A percentile compares a stretch with the other conserved stretches of the same genome.
Conservation (phyloP, 2,329 filamentous ascomycete species). For the Cyanodermella asteris region DNA sequence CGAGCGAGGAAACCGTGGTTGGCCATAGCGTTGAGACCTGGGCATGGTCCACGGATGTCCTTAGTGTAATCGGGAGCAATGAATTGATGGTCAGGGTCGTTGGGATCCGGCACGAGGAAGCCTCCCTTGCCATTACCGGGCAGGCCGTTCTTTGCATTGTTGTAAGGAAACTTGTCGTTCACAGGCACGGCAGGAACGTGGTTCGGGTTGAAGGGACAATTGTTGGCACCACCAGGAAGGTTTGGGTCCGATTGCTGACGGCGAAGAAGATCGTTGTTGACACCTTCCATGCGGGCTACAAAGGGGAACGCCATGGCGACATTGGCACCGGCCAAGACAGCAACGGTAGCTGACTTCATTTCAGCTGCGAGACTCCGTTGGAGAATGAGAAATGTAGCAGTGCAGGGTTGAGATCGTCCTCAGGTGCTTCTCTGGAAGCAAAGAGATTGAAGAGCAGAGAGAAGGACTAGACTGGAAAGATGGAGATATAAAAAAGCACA, state of each 20-base stretch:
- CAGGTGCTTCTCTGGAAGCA: no score
- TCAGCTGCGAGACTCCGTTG: no score
- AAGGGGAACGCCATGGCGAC: conserved; percentile 16
- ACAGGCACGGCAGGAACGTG: conserved; percentile 17
- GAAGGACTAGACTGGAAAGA: no score
- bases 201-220: conserved; percentile 19
- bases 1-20: conserved; percentile 22
- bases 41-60: conserved; percentile 22
- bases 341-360: no score
- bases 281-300: conserved; percentile 15
- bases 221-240: no score
- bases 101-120: conserved; percentile 21
- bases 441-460: no score
- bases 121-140: conserved; percentile 21
- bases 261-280: conserved; percentile 15
- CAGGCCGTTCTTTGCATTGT: conserved; percentile 19
- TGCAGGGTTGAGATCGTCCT: no score
- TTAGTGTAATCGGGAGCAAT: conserved; percentile 14
- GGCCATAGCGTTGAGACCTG: conserved; percentile 20
- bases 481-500: no score
- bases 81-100: conserved; percentile 18
- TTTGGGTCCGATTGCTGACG: conserved; percentile 6
- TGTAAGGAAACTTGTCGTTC: conserved; percentile 19
- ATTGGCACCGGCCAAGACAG: conserved; percentile 5
- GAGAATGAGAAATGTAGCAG: no score